Evolutionary conservation across 129 eudicot genomes (phyloP), one percentile per base, ranked within the genome.

Genomic region (Daucus carota): DNA sequence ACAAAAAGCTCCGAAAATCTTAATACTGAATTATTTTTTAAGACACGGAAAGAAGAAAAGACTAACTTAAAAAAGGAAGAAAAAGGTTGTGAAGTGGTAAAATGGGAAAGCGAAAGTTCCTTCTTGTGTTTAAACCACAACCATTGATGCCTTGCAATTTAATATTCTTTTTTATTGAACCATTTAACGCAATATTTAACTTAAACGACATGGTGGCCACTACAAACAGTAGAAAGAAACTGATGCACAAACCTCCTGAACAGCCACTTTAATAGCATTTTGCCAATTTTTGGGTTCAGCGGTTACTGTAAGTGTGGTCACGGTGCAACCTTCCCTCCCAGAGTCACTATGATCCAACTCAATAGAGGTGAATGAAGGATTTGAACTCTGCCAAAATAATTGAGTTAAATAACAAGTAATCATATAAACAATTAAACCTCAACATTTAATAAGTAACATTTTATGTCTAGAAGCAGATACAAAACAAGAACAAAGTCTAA

Each of bases 271-370:
- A 74, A 95, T 95, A 63, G 99, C 99, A 85, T 83, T 69, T 79
- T 81, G 89, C 99, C 99, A 95, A 71, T 91, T 95, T 81, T 88
- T 87, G 40, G 99, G 99, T 82, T 95, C 99, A 65, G 99, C 97
- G 0, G 87, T 95, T 73, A 95, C 96, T 31, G 99, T 95, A 74
- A 95, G 97, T 77, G 99, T 91, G 77, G 99, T 95, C n/a, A 95
- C 97, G 9, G 99, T 91, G 85, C 99, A 95, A 70, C 99, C 99
- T 81, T 95, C 99, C 75, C 99, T 86, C 78, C 96, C 99, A 60
- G 99, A 94, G 80, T 94, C 99, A 80, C 99, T 94, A 78, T 94
- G 99, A 86, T 94, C 99, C 89, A 94, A 80, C 79, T 94, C 99
- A 68, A 94, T 91, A 44, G 96, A 85, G 43, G 97, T 94, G 80